Evolutionary conservation across 352 stramenopile genomes (phyloP).

Genomic region (Discostella stelligera): DNA sequence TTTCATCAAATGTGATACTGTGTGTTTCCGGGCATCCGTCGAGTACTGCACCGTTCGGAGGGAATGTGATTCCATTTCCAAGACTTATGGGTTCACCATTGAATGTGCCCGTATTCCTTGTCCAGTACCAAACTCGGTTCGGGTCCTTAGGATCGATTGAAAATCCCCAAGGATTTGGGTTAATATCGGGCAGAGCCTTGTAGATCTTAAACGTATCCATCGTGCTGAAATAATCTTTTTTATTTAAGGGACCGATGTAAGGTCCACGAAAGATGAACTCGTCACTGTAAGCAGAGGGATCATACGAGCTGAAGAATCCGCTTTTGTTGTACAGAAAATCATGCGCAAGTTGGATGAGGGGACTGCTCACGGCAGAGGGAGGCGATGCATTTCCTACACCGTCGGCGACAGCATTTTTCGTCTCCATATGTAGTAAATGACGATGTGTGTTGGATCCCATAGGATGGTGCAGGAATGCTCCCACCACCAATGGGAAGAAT

Average conservation of each 20-base stretch:
- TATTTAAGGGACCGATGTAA: conserved; percentile 55
- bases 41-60: conserved; percentile 23
- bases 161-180: conserved; percentile 55
- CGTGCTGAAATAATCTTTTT: conserved; percentile 46
- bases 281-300: conserved; percentile 25
- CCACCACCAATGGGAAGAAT: neutral
- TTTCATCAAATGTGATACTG: conserved; percentile 46
- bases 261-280: conserved; percentile 67
- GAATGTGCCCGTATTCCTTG: neutral
- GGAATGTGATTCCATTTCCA: neutral
- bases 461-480: neutral
- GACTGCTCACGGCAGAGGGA: neutral
- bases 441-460: neutral
- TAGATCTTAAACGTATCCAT: conserved; percentile 47
- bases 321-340: conserved; percentile 23
- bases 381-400: neutral
- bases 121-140: neutral
- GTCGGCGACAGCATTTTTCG: neutral
- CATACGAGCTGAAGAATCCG: conserved; percentile 31
- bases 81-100: neutral
- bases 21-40: conserved; percentile 37
- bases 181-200: conserved; percentile 58
- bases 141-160: neutral
- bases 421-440: neutral
- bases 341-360: conserved; percentile 19